Evolutionary conservation across 176 grass and related monocot species (phyloP), one percentile per base, ranked within the genome.

Genomic region (Luzula sylvatica): DNA sequence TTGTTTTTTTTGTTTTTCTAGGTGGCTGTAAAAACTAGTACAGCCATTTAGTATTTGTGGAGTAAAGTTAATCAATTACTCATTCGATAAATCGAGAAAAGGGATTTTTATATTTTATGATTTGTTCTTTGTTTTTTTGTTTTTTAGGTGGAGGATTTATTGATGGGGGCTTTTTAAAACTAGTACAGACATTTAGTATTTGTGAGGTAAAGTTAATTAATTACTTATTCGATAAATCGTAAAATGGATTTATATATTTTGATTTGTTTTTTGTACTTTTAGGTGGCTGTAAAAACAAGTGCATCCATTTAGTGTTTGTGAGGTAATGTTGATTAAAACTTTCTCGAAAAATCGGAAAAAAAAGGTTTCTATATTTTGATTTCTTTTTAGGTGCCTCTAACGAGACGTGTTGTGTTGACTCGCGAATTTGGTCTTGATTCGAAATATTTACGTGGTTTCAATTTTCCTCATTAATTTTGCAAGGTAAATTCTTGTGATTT

Each of bases 391-490:
- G n/a, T n/a, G n/a, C n/a, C n/a, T 61, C 70, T 78, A 41, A 89
- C 85, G 22, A 78, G 85, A 39, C 69, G 85, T 20, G 24, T 89
- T 56, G 79, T 78, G 1, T 62, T 89, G 28, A 23, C 41, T 41
- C 75, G 85, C 2, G 85, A 89, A 58, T 89, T 78, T 8, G 75
- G 85, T 52, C 74, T 89, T 2, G 79, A 89, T 68, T 89, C 85
- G 0, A 83, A 80, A 0, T 76, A 69, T 56, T 64, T 89, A 6
- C 79, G 85, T 8, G 85, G 75, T 0, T 89, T 39, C 48, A 67
- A 65, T 48, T 56, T 79, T 61, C 78, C 83, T 3, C 8, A 74
- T 6, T 84, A 72, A 26, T 26, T 35, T 1, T 12, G 9, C 59
- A 46, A 35, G 13, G 18, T 39, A 42, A 20, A 21, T 62, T 15